These are phyloP conservation scores for Mucor saturninus DNA, from an alignment of 371 early-diverging fungal species.

Conservation along the genomic window DNA sequence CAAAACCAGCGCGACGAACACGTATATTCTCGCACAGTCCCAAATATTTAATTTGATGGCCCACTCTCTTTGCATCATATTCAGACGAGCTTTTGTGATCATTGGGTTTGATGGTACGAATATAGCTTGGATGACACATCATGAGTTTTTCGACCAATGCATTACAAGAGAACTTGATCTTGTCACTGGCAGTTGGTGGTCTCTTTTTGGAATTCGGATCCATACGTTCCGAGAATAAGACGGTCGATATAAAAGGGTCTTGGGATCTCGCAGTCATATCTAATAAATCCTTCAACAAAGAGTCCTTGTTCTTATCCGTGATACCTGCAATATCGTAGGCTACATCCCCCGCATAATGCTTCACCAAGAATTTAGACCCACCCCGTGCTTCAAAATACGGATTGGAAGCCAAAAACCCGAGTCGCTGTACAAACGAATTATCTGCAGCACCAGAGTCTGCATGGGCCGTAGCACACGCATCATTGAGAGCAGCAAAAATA, in stretches of 20 bases:
- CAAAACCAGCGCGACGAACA: slow-evolving; percentile 96
- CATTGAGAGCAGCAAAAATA: slow-evolving; percentile 93
- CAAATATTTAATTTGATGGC: slow-evolving; percentile 96
- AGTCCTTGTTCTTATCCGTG: slow-evolving; percentile 99
- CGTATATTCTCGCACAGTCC: slow-evolving; percentile 97
- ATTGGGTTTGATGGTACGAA: slow-evolving; percentile 99
- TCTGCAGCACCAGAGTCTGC: slow-evolving; percentile 91
- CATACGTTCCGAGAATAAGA: slow-evolving; percentile 87
- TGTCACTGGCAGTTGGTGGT: slow-evolving; percentile 83
- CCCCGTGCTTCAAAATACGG: slow-evolving; percentile 81
- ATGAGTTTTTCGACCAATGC: slow-evolving; percentile 90
- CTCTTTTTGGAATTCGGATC: slow-evolving; percentile 89
- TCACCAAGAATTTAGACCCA: slow-evolving; percentile 77
- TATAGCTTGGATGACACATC: slow-evolving; percentile 97
- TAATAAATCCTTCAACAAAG: slow-evolving; percentile 88
- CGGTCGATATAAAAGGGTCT: slow-evolving; percentile 66
- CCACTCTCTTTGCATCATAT: slow-evolving; percentile 89
- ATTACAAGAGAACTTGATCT: slow-evolving; percentile 78
- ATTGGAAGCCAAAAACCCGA: slow-evolving; percentile 71
- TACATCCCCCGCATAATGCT: slow-evolving; percentile 98
- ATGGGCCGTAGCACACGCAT: slow-evolving; percentile 91
- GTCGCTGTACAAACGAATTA: slow-evolving; percentile 81
- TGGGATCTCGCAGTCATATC: slow-evolving; percentile 76
- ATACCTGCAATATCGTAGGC: slow-evolving; percentile 94
- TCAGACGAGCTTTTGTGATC: slow-evolving; percentile 87